Evolutionary conservation across 352 stramenopile species (phyloP).

Genomic region (Phytophthora meadii): DNA sequence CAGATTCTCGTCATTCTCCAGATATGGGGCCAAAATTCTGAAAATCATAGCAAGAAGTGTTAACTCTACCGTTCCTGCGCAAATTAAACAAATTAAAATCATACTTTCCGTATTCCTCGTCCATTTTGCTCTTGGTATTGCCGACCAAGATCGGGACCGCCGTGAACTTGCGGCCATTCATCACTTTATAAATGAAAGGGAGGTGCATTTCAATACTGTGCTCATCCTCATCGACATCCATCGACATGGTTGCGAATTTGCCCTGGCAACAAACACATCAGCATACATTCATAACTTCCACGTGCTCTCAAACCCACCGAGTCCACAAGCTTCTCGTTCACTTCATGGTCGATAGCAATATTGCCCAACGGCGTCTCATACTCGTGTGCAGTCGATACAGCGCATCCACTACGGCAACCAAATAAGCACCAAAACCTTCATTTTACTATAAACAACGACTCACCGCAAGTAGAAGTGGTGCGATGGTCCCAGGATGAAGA

Average conservation of each 20-base stretch:
- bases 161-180: slow-evolving; percentile 82
- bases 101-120: slow-evolving; percentile 89
- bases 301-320: slow-evolving; percentile 44
- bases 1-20: slow-evolving; percentile 93
- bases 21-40: slow-evolving; percentile 91
- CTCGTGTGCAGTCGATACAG: slow-evolving; percentile 81
- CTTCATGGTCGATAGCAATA: slow-evolving; percentile 90
- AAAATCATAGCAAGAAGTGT: slow-evolving; percentile 3
- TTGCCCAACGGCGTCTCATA: slow-evolving; percentile 96
- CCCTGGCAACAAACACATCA: slow-evolving; percentile 37
- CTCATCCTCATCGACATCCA: slow-evolving; percentile 94
- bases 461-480: slow-evolving; percentile 96
- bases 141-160: slow-evolving; percentile 97
- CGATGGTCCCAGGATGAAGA: slow-evolving; percentile 95
- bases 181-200: slow-evolving; percentile 93
- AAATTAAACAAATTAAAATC: not conserved
- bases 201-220: slow-evolving; percentile 98
- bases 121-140: slow-evolving; percentile 83
- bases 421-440: slow-evolving; percentile 1
- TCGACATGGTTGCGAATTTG: slow-evolving; percentile 81
- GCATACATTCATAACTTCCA: slow-evolving; percentile 1
- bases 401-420: slow-evolving; percentile 64
- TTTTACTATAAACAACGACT: slow-evolving; percentile 8
- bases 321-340: slow-evolving; percentile 90
- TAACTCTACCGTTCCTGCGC: too few species aligned